Conservation (phyloP, 768 basidiomycete genomes). For the Mycena chlorophos region DNA sequence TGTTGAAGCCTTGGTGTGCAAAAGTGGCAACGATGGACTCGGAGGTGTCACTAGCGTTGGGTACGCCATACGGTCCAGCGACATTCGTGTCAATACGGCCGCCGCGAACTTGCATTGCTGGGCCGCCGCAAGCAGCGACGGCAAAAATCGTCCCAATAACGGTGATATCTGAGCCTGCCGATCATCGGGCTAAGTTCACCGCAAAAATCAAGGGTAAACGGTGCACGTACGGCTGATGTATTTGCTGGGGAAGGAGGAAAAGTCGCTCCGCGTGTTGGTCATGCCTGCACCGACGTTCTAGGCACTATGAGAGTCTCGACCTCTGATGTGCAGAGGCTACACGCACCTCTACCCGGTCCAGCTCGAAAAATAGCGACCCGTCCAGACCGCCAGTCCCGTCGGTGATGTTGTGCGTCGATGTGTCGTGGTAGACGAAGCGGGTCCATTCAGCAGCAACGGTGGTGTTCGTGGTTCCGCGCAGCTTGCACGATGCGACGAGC, state of each 20-base stretch:
- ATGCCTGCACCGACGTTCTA: constrained; percentile 53
- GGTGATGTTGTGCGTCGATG: constrained; percentile 46
- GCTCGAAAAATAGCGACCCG: constrained; percentile 50
- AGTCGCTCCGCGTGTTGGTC: constrained; percentile 43
- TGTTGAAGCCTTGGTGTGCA: constrained; percentile 43
- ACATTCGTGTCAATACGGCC: constrained; percentile 42
- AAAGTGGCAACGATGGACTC: constrained; percentile 41
- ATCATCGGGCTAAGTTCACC: not conserved
- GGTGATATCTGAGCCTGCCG: constrained; percentile 46
- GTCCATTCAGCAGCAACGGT: constrained; percentile 43
- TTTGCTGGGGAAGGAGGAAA: constrained; percentile 43
- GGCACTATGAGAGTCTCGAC: not conserved
- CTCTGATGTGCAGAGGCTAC: not conserved
- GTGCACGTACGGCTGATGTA: constrained; percentile 41
- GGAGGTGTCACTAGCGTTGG: constrained; percentile 43
- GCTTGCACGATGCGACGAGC: constrained; percentile 32
- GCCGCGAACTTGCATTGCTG: constrained; percentile 41
- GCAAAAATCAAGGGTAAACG: not conserved
- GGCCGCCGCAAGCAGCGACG: constrained; percentile 47
- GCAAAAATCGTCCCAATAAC: constrained; percentile 40
- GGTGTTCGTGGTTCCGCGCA: constrained; percentile 29
- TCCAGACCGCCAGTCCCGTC: constrained; percentile 52
- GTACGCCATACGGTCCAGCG: constrained; percentile 43
- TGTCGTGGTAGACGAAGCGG: constrained; percentile 51
- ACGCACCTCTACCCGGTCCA: constrained; percentile 41